Conservation (phyloP, 2,329 filamentous ascomycete species). For the Exophiala bonariae region DNA sequence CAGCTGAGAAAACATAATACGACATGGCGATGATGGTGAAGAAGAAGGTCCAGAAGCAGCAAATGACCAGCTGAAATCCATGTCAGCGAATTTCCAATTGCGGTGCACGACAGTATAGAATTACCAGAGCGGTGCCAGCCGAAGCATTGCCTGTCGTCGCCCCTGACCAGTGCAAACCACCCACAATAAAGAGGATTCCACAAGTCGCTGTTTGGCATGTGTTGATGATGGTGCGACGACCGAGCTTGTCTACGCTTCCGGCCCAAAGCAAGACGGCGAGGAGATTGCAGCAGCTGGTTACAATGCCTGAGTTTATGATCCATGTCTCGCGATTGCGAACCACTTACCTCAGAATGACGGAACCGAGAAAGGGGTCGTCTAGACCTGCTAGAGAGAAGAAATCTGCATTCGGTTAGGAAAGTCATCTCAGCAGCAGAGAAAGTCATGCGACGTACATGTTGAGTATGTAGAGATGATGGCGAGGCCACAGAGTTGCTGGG, state of each 20-base stretch:
- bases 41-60: conserved; percentile 1
- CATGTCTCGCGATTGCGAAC: too few species aligned
- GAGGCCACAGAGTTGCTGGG: conserved; percentile 24
- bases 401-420: not conserved
- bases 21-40: not conserved
- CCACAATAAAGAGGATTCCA: too few species aligned
- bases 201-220: conserved; percentile 14
- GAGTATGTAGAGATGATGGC: conserved; percentile 23
- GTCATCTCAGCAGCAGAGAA: too few species aligned
- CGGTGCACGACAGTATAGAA: too few species aligned
- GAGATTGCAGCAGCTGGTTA: not conserved
- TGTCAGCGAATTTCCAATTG: too few species aligned
- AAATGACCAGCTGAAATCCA: not conserved
- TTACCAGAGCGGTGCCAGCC: too few species aligned
- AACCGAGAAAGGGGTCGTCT: conserved; percentile 6
- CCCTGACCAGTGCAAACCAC: too few species aligned
- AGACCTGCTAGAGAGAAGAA: conserved; percentile 25
- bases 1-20: conserved; percentile 1
- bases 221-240: conserved; percentile 11
- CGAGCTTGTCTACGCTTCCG: not conserved
- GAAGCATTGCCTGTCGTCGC: too few species aligned
- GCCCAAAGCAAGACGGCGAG: not conserved
- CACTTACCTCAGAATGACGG: not conserved
- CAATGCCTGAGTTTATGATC: too few species aligned
- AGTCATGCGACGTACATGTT: conserved; percentile 6